A percentile compares a stretch with the other conserved stretches of the same genome.
phyloP scores from a whole-genome alignment of 352 stramenopile species.

The Thalassiosira livingstoniorum region DNA sequence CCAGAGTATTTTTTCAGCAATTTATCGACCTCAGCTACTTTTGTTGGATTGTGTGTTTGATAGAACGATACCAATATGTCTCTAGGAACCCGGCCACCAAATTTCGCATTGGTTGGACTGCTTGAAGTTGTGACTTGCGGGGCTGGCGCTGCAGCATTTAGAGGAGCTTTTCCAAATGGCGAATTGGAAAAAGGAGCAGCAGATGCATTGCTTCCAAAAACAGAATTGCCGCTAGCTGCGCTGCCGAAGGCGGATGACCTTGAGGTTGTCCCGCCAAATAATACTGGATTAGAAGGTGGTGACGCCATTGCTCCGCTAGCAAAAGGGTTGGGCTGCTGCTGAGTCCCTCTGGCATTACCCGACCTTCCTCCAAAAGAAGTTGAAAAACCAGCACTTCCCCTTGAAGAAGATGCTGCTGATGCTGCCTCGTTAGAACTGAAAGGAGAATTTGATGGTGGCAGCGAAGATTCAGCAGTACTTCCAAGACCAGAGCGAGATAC shows the following conservation, averaged over 20 bases:
- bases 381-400: too few relatives aligned
- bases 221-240: constrained; percentile 20
- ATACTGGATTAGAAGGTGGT: too few relatives aligned
- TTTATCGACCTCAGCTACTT: constrained; percentile 81
- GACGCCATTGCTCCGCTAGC: too few relatives aligned
- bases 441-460: constrained; percentile 21
- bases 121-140: background rate
- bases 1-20: constrained; percentile 81
- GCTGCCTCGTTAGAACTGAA: constrained; percentile 44
- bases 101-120: constrained; percentile 25
- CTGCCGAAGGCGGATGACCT: constrained; percentile 36
- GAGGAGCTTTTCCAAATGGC: constrained; percentile 47
- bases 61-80: constrained; percentile 81
- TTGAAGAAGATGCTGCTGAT: constrained; percentile 16
- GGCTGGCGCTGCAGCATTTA: background rate
- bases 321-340: too few relatives aligned
- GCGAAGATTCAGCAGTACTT: background rate
- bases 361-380: too few relatives aligned
- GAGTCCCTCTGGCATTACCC: too few relatives aligned
- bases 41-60: constrained; percentile 69
- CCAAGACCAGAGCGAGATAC: background rate
- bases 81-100: constrained; percentile 70
- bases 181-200: constrained; percentile 37
- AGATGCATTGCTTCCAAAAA: constrained; percentile 44
- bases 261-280: too few relatives aligned